These are phyloP conservation scores for Prinsepia uniflora DNA, from an alignment of 306 rosid species.

Conservation along the genomic window DNA sequence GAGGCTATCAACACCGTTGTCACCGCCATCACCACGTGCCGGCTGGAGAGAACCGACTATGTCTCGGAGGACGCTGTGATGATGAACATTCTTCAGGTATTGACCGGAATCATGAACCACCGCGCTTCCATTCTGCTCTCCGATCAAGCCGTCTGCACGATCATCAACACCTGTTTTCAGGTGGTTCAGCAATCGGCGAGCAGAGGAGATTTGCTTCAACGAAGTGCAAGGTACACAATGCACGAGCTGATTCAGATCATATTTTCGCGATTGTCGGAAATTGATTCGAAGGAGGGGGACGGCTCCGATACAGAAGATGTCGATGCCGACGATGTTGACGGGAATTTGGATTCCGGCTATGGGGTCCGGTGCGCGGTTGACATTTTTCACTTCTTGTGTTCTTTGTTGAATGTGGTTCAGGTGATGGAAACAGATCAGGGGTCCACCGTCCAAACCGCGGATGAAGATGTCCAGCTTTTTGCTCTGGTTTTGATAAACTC, in stretches of 20 bases:
- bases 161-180: conserved; percentile 71
- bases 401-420: conserved; percentile 72
- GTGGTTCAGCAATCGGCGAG: conserved; percentile 64
- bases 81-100: conserved; percentile 74
- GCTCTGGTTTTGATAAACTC: conserved; percentile 73
- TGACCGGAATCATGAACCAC: conserved; percentile 57
- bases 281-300: conserved; percentile 37
- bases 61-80: conserved; percentile 67
- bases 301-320: conserved; percentile 42
- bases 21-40: conserved; percentile 49
- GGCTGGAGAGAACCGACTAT: conserved; percentile 72
- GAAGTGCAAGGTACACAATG: conserved; percentile 70
- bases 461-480: conserved; percentile 80
- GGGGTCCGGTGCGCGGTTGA: conserved; percentile 70
- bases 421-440: conserved; percentile 52
- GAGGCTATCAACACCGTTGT: conserved; percentile 54
- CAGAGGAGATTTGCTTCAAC: conserved; percentile 69
- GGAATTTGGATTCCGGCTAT: conserved; percentile 40
- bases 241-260: conserved; percentile 73
- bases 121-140: conserved; percentile 46
- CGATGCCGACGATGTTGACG: conserved; percentile 40
- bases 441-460: conserved; percentile 42
- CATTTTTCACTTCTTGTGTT: conserved; percentile 75
- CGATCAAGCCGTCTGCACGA: conserved; percentile 62
- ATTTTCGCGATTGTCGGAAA: conserved; percentile 55